These are phyloP conservation scores for Ploettnerulaceae sp. DNA, from an alignment of 2,329 filamentous ascomycete genomes.

Conservation along the genomic window DNA sequence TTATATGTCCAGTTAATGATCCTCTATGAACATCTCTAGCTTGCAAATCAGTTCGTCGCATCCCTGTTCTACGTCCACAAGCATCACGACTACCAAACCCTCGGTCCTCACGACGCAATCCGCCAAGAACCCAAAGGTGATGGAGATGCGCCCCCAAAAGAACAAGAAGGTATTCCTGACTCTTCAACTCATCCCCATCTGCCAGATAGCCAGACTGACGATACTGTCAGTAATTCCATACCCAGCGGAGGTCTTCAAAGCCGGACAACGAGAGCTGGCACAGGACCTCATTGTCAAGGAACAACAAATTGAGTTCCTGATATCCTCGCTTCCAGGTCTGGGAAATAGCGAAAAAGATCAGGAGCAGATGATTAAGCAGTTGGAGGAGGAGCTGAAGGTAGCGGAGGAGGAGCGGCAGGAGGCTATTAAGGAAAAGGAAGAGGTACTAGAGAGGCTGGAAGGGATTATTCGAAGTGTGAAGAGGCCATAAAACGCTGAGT, in stretches of 20 bases:
- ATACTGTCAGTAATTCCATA: constrained; percentile 51
- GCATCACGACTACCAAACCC: constrained; percentile 61
- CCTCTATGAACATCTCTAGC: constrained; percentile 38
- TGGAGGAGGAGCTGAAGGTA: constrained; percentile 60
- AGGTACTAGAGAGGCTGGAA: constrained; percentile 56
- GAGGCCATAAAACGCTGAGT: constrained; percentile 51
- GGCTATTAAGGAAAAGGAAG: constrained; percentile 59
- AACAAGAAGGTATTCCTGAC: constrained; percentile 20
- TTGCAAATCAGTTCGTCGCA: constrained; percentile 64
- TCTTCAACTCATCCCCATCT: neutral
- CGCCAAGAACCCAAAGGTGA: constrained; percentile 46
- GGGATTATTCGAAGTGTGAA: constrained; percentile 55
- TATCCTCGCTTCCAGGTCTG: constrained; percentile 69
- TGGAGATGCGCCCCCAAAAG: constrained; percentile 16
- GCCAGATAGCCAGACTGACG: constrained; percentile 13
- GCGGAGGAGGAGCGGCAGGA: constrained; percentile 59
- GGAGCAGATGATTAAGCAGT: constrained; percentile 57
- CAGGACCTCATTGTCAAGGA: constrained; percentile 74
- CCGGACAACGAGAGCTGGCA: constrained; percentile 66
- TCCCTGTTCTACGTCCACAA: constrained; percentile 61
- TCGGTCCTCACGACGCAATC: constrained; percentile 54
- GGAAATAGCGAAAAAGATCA: constrained; percentile 76
- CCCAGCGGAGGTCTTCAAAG: constrained; percentile 58
- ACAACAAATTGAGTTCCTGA: constrained; percentile 75
- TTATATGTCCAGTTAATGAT: neutral